These are phyloP conservation scores for Royoungia palumana DNA, from an alignment of 768 basidiomycete species.

Conservation along the genomic window DNA sequence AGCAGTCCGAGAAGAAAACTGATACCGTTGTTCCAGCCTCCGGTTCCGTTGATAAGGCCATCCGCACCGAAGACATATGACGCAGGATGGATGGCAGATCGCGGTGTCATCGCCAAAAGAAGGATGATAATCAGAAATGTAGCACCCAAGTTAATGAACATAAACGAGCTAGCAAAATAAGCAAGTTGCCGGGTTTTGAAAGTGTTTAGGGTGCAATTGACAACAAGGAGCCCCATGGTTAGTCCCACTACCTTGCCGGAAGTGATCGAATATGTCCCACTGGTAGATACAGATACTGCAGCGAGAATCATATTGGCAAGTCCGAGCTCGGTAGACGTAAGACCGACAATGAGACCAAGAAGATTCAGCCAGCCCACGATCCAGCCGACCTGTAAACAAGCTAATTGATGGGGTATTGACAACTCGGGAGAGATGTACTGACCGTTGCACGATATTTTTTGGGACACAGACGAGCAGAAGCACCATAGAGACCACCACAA, in stretches of 20 bases:
- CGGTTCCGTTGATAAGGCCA: constrained; percentile 40
- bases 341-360: constrained; percentile 24
- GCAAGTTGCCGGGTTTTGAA: constrained; percentile 38
- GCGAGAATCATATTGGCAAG: constrained; percentile 35
- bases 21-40: constrained; percentile 40
- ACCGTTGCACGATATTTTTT: constrained; percentile 61
- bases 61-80: constrained; percentile 53
- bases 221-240: constrained; percentile 37
- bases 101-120: constrained; percentile 40
- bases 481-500: constrained; percentile 51
- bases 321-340: constrained; percentile 37
- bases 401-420: not conserved
- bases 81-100: constrained; percentile 53
- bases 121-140: constrained; percentile 42
- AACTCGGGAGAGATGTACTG: constrained; percentile 7
- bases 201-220: constrained; percentile 45
- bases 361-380: constrained; percentile 33
- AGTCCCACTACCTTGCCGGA: constrained; percentile 41
- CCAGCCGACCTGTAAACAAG: constrained; percentile 24
- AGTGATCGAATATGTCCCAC: constrained; percentile 34
- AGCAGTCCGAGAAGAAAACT: constrained; percentile 45
- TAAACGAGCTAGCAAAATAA: constrained; percentile 33
- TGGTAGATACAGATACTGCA: constrained; percentile 24
- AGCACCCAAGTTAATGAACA: constrained; percentile 46
- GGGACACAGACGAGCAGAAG: constrained; percentile 72